phyloP scores from a whole-genome alignment of 257 asterid species.

The Thymus mandschuricus region DNA sequence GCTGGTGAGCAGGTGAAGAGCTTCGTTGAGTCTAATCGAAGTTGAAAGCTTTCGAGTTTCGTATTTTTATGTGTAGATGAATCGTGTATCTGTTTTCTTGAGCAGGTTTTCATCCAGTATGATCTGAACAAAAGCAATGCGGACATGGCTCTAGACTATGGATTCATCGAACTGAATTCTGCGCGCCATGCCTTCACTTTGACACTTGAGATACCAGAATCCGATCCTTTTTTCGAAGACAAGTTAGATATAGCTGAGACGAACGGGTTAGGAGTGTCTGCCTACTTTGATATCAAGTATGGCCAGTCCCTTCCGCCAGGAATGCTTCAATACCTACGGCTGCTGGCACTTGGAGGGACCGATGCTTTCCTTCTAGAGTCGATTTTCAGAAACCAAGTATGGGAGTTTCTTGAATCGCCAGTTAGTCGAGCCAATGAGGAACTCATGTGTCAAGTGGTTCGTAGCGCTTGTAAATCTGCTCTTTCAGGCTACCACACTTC shows the following conservation, averaged over 20 bases:
- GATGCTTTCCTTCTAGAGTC: conserved; percentile 92
- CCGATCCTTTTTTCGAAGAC: conserved; percentile 68
- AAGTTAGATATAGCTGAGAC: conserved; percentile 87
- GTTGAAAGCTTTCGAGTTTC: neutral
- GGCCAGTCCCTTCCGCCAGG: conserved; percentile 71
- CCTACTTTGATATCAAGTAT: conserved; percentile 76
- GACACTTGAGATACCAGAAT: conserved; percentile 76
- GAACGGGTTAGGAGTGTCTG: conserved; percentile 68
- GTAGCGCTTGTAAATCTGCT: conserved; percentile 73
- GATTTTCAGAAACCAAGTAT: conserved; percentile 65
- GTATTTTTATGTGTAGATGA: neutral
- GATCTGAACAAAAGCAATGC: conserved; percentile 90
- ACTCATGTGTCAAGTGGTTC: conserved; percentile 75
- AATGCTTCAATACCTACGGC: conserved; percentile 80
- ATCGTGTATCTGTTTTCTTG: conserved; percentile 26
- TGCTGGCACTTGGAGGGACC: conserved; percentile 78
- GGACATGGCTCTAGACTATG: conserved; percentile 95
- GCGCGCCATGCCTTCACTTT: conserved; percentile 83
- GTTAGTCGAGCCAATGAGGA: conserved; percentile 87
- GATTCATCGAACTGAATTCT: conserved; percentile 67
- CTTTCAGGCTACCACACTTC: conserved; percentile 82
- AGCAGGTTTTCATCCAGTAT: conserved; percentile 83
- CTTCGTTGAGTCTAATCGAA: neutral
- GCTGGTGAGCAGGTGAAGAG: conserved; percentile 86
- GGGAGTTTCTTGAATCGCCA: conserved; percentile 85